Evolutionary conservation across 2,329 filamentous ascomycete genomes (phyloP).

Genomic region (Talaromyces islandicus): DNA sequence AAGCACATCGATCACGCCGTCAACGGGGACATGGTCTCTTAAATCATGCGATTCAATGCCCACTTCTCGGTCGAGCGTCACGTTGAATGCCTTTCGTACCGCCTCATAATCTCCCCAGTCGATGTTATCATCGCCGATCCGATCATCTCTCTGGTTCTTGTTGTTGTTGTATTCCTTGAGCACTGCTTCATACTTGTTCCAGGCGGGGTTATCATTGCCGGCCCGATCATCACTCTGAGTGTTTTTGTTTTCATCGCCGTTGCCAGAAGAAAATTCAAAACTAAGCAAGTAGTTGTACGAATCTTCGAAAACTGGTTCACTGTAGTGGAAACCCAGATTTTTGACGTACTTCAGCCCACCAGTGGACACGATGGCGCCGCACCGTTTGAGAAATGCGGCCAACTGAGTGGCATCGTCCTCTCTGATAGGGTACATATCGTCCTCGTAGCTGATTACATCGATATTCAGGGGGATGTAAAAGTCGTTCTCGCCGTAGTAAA

Average conservation of each 20-base stretch:
- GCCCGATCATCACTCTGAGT: neutral
- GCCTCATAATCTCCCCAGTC: neutral
- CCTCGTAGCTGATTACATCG: neutral
- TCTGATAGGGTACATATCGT: neutral
- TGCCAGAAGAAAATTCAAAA: neutral
- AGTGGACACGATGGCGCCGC: neutral
- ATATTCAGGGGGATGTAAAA: neutral
- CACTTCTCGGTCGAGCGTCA: neutral
- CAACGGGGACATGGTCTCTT: neutral
- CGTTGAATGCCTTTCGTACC: neutral
- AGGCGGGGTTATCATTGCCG: neutral
- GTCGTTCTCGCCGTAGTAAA: neutral
- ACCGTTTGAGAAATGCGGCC: neutral
- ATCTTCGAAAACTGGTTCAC: neutral
- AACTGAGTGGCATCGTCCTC: neutral
- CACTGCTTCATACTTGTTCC: neutral
- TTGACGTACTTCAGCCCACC: neutral
- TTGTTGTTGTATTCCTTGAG: neutral
- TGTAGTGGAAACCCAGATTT: neutral
- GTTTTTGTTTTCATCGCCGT: too few species aligned
- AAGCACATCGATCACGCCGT: neutral
- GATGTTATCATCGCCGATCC: neutral
- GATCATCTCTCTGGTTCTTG: neutral
- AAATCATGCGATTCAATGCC: neutral
- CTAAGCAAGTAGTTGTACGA: neutral